Percentiles rank a stretch among this genome's conserved stretches.
phyloP scores from a whole-genome alignment of 1,284 basidiomycete species.

The Thelephora terrestris region DNA sequence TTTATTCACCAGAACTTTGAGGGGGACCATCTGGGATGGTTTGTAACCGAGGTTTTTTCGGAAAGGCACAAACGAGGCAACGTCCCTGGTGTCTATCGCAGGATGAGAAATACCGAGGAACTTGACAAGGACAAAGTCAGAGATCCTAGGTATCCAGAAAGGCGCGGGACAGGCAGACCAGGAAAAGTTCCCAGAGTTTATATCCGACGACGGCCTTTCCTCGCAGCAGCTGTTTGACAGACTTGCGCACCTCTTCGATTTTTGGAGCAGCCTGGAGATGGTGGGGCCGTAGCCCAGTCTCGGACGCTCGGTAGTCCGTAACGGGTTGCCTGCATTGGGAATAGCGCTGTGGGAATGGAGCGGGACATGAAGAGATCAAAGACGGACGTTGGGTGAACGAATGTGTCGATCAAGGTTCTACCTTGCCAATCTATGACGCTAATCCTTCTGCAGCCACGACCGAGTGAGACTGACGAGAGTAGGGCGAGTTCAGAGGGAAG shows the following conservation, averaged over 20 bases:
- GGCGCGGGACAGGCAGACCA: slow-evolving; percentile 25
- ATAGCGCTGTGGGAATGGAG: slow-evolving; percentile 2
- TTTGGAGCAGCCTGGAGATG: slow-evolving; percentile 35
- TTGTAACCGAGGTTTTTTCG: slow-evolving; percentile 34
- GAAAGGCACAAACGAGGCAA: slow-evolving; percentile 45
- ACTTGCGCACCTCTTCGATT: slow-evolving; percentile 37
- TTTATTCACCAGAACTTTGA: slow-evolving; percentile 35
- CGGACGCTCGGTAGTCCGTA: slow-evolving; percentile 34
- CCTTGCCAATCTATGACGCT: slow-evolving; percentile 40
- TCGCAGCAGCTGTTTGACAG: slow-evolving; percentile 31
- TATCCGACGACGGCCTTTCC: slow-evolving; percentile 48
- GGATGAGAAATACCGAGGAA: slow-evolving; percentile 44
- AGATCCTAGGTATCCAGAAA: neutral
- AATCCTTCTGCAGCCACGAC: slow-evolving; percentile 21
- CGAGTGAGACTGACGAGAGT: slow-evolving; percentile 15
- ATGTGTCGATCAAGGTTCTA: slow-evolving; percentile 37
- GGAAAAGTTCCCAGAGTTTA: slow-evolving; percentile 43
- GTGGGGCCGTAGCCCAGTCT: slow-evolving; percentile 35
- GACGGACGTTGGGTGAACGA: slow-evolving; percentile 44
- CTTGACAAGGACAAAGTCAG: slow-evolving; percentile 11
- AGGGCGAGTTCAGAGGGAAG: slow-evolving; percentile 2
- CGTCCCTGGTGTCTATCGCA: slow-evolving; percentile 43
- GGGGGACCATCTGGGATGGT: slow-evolving; percentile 26
- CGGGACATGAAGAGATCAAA: neutral
- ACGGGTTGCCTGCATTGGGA: slow-evolving; percentile 30